Evolutionary conservation across 306 rosid species (phyloP), one percentile per base, ranked within the genome.

Genomic region (Quercus engelmannii): DNA sequence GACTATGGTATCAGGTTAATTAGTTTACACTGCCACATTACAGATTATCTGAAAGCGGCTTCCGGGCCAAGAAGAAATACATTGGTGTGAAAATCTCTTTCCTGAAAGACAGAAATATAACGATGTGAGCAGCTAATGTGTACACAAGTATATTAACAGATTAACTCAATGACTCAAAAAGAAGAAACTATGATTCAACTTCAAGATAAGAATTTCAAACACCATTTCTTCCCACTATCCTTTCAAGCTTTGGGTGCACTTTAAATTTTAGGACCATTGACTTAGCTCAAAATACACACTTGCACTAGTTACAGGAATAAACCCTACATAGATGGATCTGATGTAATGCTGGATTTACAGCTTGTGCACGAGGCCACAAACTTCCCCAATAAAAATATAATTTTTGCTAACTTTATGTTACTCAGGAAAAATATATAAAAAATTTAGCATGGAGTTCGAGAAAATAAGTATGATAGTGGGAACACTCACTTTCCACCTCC

Each of bases 401-500:
- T 59, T 59, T 1, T 14, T 11, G 14, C 31, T 49, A 49, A 49
- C 65, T 59, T 59, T 4, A 20, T 23, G 31, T 23, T 59, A 26
- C 30, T 59, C 3, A 23, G 18, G 5, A 59, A 59, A 10, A n/a
- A 59, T 59, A 59, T 8, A 59, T 23, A 13, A 23, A 59, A 59
- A 28, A 10, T 23, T 59, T 59, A 59, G 65, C 28, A 59, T 1
- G 5, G 70, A 64, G 70, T 2, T 1, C 21, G 17, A 31, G 46
- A 5, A n/a, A 26, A 19, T 18, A 54, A 21, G 46, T 49, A 5
- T 0, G 25, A 11, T 3, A 69, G 51, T 83, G 57, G 75, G 18
- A 62, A 78, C n/a, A 95, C 98, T 93, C 88, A 95, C 99, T 91
- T 93, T 93, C 97, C 99, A 51, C 99, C 99, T 74, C 82, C 99